A percentile compares a stretch with the other conserved stretches of the same genome.
phyloP scores from a whole-genome alignment of 2,329 filamentous ascomycete genomes.

The Alternaria triticina region DNA sequence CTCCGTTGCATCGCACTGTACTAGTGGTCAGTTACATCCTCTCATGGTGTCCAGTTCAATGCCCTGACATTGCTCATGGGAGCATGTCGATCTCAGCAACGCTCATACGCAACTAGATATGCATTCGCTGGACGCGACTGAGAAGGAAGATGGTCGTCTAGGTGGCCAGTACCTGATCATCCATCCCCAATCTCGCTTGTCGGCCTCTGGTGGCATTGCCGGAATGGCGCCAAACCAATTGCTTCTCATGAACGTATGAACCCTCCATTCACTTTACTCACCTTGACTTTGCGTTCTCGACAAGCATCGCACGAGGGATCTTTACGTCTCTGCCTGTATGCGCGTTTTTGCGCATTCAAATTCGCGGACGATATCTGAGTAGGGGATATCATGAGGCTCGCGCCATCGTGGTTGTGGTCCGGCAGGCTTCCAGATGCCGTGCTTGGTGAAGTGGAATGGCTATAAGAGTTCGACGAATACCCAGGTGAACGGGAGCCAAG shows the following conservation, averaged over 20 bases:
- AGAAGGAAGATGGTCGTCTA: background rate
- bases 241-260: background rate
- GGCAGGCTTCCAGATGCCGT: constrained; percentile 41
- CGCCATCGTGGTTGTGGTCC: constrained; percentile 41
- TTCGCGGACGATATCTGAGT: constrained; percentile 55
- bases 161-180: background rate
- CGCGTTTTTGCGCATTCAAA: constrained; percentile 81
- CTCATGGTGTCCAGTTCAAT: background rate
- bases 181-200: background rate
- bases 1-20: constrained; percentile 89
- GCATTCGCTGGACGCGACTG: background rate
- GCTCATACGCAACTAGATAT: background rate
- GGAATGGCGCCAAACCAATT: background rate
- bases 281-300: constrained; percentile 77
- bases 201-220: background rate
- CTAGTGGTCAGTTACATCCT: constrained; percentile 18
- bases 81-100: background rate
- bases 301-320: constrained; percentile 98
- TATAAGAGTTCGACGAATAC: constrained; percentile 40
- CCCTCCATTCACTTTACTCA: constrained; percentile 26
- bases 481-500: constrained; percentile 41
- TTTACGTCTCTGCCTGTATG: constrained; percentile 92
- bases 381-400: constrained; percentile 51
- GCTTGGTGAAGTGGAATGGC: constrained; percentile 46
- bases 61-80: background rate